phyloP scores from a whole-genome alignment of 345 rosid species.

The Pistacia vera region DNA sequence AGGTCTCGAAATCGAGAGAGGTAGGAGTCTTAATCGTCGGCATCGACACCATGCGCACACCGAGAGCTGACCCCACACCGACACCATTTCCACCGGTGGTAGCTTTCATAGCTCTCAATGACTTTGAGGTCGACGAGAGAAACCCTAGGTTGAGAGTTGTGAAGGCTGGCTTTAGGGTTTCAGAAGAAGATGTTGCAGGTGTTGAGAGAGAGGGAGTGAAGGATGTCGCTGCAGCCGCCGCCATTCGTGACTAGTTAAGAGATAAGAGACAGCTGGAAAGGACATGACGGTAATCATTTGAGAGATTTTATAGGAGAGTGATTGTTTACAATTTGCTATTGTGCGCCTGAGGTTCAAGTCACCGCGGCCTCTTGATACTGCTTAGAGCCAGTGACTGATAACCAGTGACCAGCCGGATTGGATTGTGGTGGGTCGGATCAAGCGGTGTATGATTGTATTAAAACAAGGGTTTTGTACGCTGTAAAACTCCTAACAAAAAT shows the following conservation, averaged over 20 bases:
- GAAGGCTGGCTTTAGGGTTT: slow-evolving; percentile 26
- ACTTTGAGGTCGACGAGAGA: slow-evolving; percentile 43
- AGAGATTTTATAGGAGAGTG: neutral
- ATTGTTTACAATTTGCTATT: neutral
- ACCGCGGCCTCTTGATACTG: neutral
- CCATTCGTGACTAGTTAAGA: slow-evolving; percentile 16
- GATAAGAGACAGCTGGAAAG: neutral
- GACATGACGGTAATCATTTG: neutral
- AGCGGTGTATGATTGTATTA: no score
- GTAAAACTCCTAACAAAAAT: no score
- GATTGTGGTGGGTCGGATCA: no score
- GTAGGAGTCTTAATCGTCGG: slow-evolving; percentile 39
- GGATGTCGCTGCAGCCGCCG: slow-evolving; percentile 47
- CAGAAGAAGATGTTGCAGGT: slow-evolving; percentile 22
- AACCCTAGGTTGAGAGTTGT: slow-evolving; percentile 30
- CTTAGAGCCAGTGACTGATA: no score
- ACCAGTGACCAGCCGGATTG: no score
- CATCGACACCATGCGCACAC: slow-evolving; percentile 47
- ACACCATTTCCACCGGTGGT: slow-evolving; percentile 31
- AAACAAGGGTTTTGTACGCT: no score
- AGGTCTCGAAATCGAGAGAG: slow-evolving; percentile 65
- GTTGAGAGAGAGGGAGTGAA: slow-evolving; percentile 40
- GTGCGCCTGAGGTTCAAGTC: neutral
- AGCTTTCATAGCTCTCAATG: slow-evolving; percentile 37
- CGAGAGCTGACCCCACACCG: slow-evolving; percentile 42